Percentiles rank a stretch among this genome's conserved stretches.
phyloP scores from a whole-genome alignment of 2,329 filamentous ascomycete species.

The Ascochyta fabae region DNA sequence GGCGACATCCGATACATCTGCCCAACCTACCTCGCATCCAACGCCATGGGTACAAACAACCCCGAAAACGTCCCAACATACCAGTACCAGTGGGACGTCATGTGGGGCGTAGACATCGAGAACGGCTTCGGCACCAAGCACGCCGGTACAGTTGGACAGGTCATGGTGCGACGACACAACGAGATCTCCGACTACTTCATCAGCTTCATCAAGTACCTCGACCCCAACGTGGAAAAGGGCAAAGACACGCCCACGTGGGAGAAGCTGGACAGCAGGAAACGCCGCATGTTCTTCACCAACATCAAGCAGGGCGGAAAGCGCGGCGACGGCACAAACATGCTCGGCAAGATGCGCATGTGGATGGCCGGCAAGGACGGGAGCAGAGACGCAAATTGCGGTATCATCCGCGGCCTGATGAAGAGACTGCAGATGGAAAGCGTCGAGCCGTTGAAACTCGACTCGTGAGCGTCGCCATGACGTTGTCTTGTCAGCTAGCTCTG shows the following conservation, averaged over 20 bases:
- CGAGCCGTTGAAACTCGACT: slow-evolving; percentile 23
- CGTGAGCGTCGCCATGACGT: neutral
- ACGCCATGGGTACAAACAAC: slow-evolving; percentile 40
- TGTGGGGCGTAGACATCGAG: slow-evolving; percentile 37
- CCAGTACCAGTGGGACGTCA: slow-evolving; percentile 46
- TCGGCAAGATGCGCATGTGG: slow-evolving; percentile 30
- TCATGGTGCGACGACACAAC: slow-evolving; percentile 39
- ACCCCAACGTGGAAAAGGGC: slow-evolving; percentile 36
- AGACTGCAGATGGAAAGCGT: slow-evolving; percentile 36
- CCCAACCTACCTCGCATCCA: slow-evolving; percentile 41
- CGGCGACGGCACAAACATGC: slow-evolving; percentile 30
- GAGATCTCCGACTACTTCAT: slow-evolving; percentile 43
- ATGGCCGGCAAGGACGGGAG: slow-evolving; percentile 29
- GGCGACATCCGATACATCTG: slow-evolving; percentile 46
- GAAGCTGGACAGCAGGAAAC: slow-evolving; percentile 27
- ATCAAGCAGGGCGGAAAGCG: slow-evolving; percentile 33
- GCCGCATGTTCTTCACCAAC: slow-evolving; percentile 41
- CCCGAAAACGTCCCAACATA: slow-evolving; percentile 33
- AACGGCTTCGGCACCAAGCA: slow-evolving; percentile 46
- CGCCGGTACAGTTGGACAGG: slow-evolving; percentile 42
- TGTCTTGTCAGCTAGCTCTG: too few species aligned
- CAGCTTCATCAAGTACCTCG: slow-evolving; percentile 41
- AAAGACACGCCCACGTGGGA: slow-evolving; percentile 31
- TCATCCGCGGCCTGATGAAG: slow-evolving; percentile 31
- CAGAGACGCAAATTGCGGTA: slow-evolving; percentile 28